Evolutionary conservation across 2,329 filamentous ascomycete genomes (phyloP).

Genomic region (Aspergillus caelatus): DNA sequence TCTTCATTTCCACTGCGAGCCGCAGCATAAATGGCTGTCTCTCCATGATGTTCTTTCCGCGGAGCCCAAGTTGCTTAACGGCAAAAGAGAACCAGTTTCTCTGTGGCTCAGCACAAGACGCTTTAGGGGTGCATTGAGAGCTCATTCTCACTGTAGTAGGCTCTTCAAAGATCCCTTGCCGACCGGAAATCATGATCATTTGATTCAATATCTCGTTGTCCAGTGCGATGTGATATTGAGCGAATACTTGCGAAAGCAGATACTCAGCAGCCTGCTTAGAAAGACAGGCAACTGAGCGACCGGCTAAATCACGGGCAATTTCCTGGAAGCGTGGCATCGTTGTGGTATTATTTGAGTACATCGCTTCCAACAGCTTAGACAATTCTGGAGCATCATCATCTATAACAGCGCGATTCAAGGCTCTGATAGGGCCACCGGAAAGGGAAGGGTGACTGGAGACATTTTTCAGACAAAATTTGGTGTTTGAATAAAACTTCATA

Average conservation of each 20-base stretch:
- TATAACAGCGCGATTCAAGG: neutral
- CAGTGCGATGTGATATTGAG: neutral
- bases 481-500: neutral
- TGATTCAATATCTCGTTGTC: constrained; percentile 6
- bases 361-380: neutral
- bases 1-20: constrained; percentile 9
- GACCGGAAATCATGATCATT: constrained; percentile 6
- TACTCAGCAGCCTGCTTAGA: neutral
- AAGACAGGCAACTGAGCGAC: neutral
- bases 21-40: constrained; percentile 5
- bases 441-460: fast-evolving
- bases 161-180: neutral
- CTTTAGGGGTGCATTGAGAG: neutral
- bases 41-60: neutral
- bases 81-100: neutral
- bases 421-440: neutral
- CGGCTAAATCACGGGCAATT: constrained; percentile 4
- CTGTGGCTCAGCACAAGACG: neutral
- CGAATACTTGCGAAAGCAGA: constrained; percentile 9
- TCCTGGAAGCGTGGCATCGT: neutral
- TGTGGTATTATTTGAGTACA: neutral
- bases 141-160: neutral
- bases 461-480: neutral
- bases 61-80: constrained; percentile 2
- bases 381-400: neutral